These are phyloP conservation scores for Boletellus ananas DNA, from an alignment of 768 basidiomycete genomes.

Conservation along the genomic window DNA sequence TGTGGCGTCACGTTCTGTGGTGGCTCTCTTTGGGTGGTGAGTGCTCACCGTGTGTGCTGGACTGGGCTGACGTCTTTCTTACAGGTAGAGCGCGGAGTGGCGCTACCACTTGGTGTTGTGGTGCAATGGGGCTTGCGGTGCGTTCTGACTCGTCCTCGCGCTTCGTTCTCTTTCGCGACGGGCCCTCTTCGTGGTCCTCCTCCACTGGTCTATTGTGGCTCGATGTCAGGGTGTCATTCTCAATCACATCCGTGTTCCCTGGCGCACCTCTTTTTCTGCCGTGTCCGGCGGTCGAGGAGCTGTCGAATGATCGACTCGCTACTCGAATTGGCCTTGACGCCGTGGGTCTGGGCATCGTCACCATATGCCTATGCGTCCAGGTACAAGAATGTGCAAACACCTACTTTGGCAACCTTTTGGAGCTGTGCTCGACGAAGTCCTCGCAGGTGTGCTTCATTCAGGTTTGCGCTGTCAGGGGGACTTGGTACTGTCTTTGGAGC, in stretches of 20 bases:
- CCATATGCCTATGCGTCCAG: not conserved
- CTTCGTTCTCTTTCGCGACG: slow-evolving; percentile 16
- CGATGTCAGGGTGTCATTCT: too few relatives aligned
- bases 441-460: slow-evolving; percentile 18
- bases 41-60: too few relatives aligned
- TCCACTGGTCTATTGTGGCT: slow-evolving; percentile 3
- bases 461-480: not conserved
- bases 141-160: not conserved
- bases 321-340: slow-evolving; percentile 25
- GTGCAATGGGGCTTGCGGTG: not conserved
- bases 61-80: not conserved
- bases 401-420: slow-evolving; percentile 28
- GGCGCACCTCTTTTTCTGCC: slow-evolving; percentile 13
- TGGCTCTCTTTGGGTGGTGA: too few relatives aligned
- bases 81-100: not conserved
- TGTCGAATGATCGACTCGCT: slow-evolving; percentile 24
- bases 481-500: not conserved
- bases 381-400: not conserved
- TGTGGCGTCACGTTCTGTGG: too few relatives aligned
- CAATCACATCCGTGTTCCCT: not conserved
- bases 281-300: slow-evolving; percentile 10
- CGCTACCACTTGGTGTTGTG: not conserved
- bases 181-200: slow-evolving; percentile 5
- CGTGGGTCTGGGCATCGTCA: slow-evolving; percentile 14
- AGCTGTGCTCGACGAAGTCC: slow-evolving; percentile 22